A percentile compares a stretch with the other conserved stretches of the same genome.
phyloP scores from a whole-genome alignment of 495 filamentous ascomycete genomes.

The Thozetella sp. region DNA sequence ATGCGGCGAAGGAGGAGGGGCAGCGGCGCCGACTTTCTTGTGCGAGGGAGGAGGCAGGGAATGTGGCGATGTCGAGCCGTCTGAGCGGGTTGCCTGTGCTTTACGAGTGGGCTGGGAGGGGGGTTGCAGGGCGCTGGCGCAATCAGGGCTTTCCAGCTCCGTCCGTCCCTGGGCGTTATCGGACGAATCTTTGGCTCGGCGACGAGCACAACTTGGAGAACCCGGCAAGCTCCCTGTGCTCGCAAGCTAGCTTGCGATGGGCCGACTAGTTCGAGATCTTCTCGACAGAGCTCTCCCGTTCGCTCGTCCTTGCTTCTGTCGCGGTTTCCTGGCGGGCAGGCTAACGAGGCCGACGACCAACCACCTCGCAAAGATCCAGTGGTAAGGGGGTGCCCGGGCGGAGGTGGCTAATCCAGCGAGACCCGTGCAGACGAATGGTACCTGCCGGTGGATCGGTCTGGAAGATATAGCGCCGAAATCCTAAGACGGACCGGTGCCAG shows the following conservation, averaged over 20 bases:
- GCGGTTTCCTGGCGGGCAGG: neutral
- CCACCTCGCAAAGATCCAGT: neutral
- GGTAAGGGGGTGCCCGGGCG: neutral
- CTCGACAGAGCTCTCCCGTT: neutral
- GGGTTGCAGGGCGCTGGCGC: too few species aligned
- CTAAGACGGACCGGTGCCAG: neutral
- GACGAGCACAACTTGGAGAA: neutral
- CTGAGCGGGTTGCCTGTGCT: neutral
- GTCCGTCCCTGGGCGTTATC: neutral
- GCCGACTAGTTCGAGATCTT: neutral
- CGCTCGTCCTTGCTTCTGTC: neutral
- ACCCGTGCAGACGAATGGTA: neutral
- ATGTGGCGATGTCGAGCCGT: slow-evolving; percentile 3
- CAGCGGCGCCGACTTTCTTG: neutral
- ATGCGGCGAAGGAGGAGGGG: neutral
- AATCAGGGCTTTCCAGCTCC: too few species aligned
- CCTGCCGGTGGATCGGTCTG: neutral
- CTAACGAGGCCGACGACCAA: neutral
- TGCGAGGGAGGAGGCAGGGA: neutral
- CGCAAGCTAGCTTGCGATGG: neutral
- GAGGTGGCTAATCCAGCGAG: slow-evolving; percentile 1
- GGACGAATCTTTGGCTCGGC: neutral
- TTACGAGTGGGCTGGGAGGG: neutral
- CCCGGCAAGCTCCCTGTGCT: too few species aligned
- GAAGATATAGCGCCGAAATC: slow-evolving; percentile 1